These are phyloP conservation scores for Holtermanniella nyarrowii DNA, from an alignment of 768 basidiomycete genomes.

Conservation along the genomic window DNA sequence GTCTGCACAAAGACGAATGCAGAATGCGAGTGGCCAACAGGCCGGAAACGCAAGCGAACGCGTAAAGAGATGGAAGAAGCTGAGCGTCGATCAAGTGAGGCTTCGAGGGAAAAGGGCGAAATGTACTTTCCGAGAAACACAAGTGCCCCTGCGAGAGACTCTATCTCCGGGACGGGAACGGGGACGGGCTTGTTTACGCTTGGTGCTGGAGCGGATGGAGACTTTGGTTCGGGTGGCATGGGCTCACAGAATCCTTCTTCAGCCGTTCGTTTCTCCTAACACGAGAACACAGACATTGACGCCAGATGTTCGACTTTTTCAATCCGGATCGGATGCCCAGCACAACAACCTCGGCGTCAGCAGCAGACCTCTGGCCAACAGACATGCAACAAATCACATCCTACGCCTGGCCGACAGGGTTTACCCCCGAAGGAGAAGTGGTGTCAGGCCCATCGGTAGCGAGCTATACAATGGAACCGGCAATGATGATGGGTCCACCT, in stretches of 20 bases:
- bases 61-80: slow-evolving; percentile 38
- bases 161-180: too few relatives aligned
- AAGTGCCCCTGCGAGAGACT: not conserved
- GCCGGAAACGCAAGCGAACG: slow-evolving; percentile 32
- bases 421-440: not conserved
- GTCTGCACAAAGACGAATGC: slow-evolving; percentile 24
- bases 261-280: too few relatives aligned
- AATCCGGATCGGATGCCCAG: not conserved
- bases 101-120: not conserved
- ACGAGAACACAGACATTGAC: too few relatives aligned
- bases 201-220: too few relatives aligned
- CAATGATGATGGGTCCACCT: too few relatives aligned
- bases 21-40: slow-evolving; percentile 33
- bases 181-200: too few relatives aligned
- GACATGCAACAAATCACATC: not conserved
- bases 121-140: not conserved
- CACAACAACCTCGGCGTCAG: not conserved
- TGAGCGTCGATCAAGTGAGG: slow-evolving; percentile 8
- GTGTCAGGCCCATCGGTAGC: not conserved
- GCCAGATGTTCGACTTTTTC: not conserved
- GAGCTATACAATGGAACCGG: too few relatives aligned
- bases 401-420: not conserved
- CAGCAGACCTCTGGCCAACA: not conserved
- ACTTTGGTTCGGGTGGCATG: too few relatives aligned
- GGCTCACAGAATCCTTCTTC: too few relatives aligned